Evolutionary conservation across 805 yeast species (phyloP).

Genomic region (Lipomyces chichibuensis): DNA sequence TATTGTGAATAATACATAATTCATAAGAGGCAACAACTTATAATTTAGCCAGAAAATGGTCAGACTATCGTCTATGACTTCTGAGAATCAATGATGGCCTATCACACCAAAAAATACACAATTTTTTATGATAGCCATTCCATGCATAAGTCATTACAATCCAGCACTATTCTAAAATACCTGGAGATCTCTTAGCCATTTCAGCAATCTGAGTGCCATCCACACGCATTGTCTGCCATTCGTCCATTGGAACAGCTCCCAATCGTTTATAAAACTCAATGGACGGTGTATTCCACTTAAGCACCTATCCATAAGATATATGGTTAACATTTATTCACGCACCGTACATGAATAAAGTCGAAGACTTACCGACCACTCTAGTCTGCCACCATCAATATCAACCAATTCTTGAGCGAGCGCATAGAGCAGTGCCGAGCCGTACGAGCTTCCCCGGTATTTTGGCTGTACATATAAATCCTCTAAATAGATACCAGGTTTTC

Average conservation of each 20-base stretch:
- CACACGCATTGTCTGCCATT: constrained; percentile 36
- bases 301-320: constrained; percentile 16
- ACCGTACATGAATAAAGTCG: neutral
- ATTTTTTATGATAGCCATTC: neutral
- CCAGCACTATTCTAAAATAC: neutral
- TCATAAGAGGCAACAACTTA: neutral
- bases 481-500: constrained; percentile 34
- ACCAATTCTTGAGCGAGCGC: constrained; percentile 33
- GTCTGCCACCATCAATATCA: constrained; percentile 31
- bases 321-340: neutral
- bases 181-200: constrained; percentile 25
- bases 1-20: neutral
- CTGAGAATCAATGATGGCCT: neutral
- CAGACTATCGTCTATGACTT: neutral
- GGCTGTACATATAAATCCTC: constrained; percentile 37
- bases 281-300: constrained; percentile 36
- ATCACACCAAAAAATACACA: neutral
- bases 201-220: constrained; percentile 27
- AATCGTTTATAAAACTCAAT: constrained; percentile 32
- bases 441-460: constrained; percentile 18
- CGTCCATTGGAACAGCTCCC: constrained; percentile 32
- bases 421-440: constrained; percentile 31
- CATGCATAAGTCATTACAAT: neutral
- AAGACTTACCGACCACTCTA: constrained; percentile 34
- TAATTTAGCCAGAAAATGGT: neutral